A percentile compares a stretch with the other conserved stretches of the same genome.
These are phyloP conservation scores for Fusarium subglutinans DNA, from an alignment of 2,329 filamentous ascomycete species.

Conservation along the genomic window DNA sequence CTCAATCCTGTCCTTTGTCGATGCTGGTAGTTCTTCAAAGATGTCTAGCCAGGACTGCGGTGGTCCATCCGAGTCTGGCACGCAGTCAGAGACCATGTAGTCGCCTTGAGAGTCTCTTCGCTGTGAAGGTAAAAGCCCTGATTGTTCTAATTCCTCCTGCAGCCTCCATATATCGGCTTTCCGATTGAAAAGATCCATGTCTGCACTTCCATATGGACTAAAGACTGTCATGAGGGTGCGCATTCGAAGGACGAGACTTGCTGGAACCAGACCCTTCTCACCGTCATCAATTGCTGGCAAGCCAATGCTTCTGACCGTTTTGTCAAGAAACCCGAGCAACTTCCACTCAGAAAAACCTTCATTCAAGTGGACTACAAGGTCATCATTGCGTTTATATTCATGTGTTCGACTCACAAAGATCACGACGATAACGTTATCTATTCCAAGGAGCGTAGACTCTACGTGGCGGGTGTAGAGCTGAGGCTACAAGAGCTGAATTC, in stretches of 20 bases:
- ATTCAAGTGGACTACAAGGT: neutral
- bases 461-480: neutral
- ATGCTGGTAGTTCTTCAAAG: neutral
- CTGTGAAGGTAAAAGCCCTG: fast-evolving
- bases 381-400: neutral
- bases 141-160: fast-evolving
- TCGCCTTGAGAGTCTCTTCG: fast-evolving
- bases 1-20: neutral
- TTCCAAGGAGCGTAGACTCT: too few relatives aligned
- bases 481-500: fast-evolving
- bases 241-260: neutral
- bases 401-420: neutral
- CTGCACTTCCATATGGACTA: neutral
- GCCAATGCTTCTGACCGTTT: neutral
- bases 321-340: neutral
- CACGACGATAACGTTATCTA: too few relatives aligned
- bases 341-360: neutral
- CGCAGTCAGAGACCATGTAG: fast-evolving
- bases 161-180: too few relatives aligned
- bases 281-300: neutral
- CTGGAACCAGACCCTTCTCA: neutral
- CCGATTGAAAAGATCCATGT: neutral
- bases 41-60: neutral
- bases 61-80: too few relatives aligned
- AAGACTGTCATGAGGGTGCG: neutral